Percentiles rank a stretch among this genome's conserved stretches.
Conservation (phyloP, 164 flowering plant species). For the Aristolochia fimbriata region DNA sequence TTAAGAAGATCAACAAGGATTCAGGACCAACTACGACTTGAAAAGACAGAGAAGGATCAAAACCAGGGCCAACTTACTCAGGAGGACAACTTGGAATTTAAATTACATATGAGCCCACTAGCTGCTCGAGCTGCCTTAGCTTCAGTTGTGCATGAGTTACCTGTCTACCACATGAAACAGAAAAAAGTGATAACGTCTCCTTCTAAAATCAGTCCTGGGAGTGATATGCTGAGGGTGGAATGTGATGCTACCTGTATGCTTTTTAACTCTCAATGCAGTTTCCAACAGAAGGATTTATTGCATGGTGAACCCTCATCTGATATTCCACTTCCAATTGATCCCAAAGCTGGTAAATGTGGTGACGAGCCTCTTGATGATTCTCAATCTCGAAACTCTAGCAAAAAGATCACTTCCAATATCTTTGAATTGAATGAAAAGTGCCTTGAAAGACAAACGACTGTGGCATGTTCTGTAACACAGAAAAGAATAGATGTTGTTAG, state of each 20-base stretch:
- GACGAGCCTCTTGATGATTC: neutral
- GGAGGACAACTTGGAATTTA: conserved; percentile 12
- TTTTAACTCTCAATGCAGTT: conserved; percentile 8
- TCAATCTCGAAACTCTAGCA: conserved; percentile 1
- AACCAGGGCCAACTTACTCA: conserved; percentile 6
- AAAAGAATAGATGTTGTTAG: too few species aligned
- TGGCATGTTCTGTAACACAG: too few species aligned
- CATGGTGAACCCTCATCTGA: conserved; percentile 2
- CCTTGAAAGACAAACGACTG: conserved; percentile 1
- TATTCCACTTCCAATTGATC: conserved; percentile 2
- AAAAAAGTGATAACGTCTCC: conserved; percentile 4
- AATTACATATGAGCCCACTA: conserved; percentile 32
- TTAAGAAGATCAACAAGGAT: conserved; percentile 16
- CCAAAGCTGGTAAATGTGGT: neutral
- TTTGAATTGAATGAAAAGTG: conserved; percentile 5
- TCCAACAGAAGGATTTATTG: conserved; percentile 4
- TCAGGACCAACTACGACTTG: conserved; percentile 8
- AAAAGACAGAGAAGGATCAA: conserved; percentile 6
- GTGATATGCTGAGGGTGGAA: conserved; percentile 1
- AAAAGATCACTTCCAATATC: conserved; percentile 7
- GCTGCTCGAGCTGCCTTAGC: conserved; percentile 47
- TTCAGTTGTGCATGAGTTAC: conserved; percentile 19
- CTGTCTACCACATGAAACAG: conserved; percentile 9
- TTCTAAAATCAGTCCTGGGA: conserved; percentile 5
- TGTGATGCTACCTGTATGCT: conserved; percentile 6